Conservation (phyloP, 1,139 yeast species). For the Protomyces lactucae-debilis region DNA sequence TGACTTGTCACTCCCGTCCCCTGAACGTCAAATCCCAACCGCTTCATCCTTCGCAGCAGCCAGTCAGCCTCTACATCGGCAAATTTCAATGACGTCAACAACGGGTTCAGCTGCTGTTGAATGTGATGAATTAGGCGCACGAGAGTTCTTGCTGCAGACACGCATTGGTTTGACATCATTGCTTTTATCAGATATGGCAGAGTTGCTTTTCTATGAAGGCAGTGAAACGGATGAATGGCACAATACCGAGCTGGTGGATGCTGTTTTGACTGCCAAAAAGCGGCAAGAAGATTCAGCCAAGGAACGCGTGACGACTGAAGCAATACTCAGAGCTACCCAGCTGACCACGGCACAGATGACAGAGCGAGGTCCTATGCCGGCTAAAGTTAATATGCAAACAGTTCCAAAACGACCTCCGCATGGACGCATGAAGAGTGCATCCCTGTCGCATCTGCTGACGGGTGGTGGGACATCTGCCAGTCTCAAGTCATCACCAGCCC, state of each 20-base stretch:
- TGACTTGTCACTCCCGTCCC: background rate
- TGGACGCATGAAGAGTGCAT: background rate
- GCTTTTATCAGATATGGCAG: constrained; percentile 12
- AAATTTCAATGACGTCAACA: background rate
- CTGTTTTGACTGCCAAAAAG: background rate
- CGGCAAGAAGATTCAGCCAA: background rate
- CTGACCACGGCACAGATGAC: background rate
- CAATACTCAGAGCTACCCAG: background rate
- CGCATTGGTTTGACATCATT: constrained; percentile 1
- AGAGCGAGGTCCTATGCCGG: background rate
- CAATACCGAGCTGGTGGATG: constrained; percentile 10
- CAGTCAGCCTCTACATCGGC: background rate
- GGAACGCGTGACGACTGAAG: background rate
- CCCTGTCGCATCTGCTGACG: background rate
- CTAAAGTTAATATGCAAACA: background rate
- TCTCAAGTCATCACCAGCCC: constrained; percentile 6
- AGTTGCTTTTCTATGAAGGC: constrained; percentile 5
- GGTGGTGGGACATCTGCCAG: background rate
- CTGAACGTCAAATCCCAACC: background rate
- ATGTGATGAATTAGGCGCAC: background rate
- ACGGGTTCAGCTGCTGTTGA: background rate
- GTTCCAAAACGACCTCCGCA: background rate
- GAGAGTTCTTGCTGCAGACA: constrained; percentile 9
- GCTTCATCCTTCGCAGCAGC: background rate
- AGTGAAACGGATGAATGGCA: constrained; percentile 24